Evolutionary conservation across 108 stramenopile species (phyloP), one percentile per base, ranked within the genome.

Genomic region (Nitzschia sp.): DNA sequence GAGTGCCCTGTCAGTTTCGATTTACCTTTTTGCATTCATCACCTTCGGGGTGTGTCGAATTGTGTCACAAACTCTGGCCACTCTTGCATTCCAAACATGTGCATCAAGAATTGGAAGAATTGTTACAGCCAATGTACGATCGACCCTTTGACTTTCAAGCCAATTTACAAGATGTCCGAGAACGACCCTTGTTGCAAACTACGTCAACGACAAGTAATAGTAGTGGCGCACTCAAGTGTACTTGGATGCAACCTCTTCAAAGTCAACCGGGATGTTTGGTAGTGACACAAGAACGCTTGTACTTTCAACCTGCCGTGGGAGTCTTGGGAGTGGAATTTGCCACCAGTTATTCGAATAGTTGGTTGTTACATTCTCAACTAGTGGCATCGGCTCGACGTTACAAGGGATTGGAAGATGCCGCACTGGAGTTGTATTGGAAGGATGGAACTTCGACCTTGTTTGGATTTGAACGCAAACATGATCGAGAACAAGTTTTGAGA

Each of bases 11-110:
- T 11, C 69, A 72, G 27, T 87, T 94, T 59, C 73, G 79, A 38
- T 84, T 94, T 28, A 72, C 64, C 18, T 94, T 94, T 74, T 57
- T 81, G 64, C 93, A 94, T 58, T 94, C 93, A 9, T 84, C 85
- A 15, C 85, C 87, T 0, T 33, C 70, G 6, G 47, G 72, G 27
- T 75, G 84, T 53, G 34, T 87, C 6, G 63, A 85, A 28, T 35
- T 89, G 42, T 78, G 76, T 25, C 58, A 87, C 35, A 33, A 79
- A 71, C 55, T 88, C 30, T 82, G 76, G 34, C 23, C 42, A 34
- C 79, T 80, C n/a, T 49, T 46, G 77, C 76, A 74, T 3, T 27
- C 25, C 9, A 69, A 62, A 1, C 55, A 59, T 47, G n/a, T n/a
- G n/a, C 42, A 56, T 34, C 70, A 68, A 31, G 69, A 71, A 56